These are phyloP conservation scores for Blastobotrys elegans DNA, from an alignment of 1,139 yeast species.

Conservation along the genomic window DNA sequence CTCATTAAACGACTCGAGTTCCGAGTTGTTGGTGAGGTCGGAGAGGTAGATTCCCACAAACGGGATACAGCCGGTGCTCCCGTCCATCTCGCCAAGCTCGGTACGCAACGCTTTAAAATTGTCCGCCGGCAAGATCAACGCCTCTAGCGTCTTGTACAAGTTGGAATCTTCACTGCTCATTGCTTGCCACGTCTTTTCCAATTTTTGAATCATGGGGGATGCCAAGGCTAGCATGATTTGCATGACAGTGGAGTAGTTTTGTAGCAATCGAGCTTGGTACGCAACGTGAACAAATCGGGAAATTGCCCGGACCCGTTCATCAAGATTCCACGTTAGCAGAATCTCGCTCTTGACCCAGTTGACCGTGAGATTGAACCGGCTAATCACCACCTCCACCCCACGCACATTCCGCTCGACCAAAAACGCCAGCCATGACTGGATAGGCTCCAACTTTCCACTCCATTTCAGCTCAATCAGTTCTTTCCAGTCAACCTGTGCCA, in stretches of 20 bases:
- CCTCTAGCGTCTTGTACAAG: slow-evolving; percentile 42
- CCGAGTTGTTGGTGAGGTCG: slow-evolving; percentile 77
- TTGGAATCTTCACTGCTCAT: slow-evolving; percentile 45
- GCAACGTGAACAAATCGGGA: slow-evolving; percentile 85
- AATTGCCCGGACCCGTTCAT: slow-evolving; percentile 60
- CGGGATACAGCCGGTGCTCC: slow-evolving; percentile 71
- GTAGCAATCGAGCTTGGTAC: slow-evolving; percentile 60
- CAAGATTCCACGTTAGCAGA: slow-evolving; percentile 55
- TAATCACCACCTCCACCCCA: slow-evolving; percentile 80
- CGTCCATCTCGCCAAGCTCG: slow-evolving; percentile 56
- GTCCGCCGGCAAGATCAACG: slow-evolving; percentile 52
- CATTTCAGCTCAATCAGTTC: slow-evolving; percentile 76
- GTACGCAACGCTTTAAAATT: slow-evolving; percentile 62
- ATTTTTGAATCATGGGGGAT: slow-evolving; percentile 58
- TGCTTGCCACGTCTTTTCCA: slow-evolving; percentile 70
- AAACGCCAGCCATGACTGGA: slow-evolving; percentile 83
- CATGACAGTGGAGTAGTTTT: slow-evolving; percentile 82
- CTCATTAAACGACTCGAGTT: slow-evolving; percentile 39
- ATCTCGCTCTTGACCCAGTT: slow-evolving; percentile 93
- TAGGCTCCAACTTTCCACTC: slow-evolving; percentile 51
- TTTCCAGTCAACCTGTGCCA: slow-evolving; percentile 87
- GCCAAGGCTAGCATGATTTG: slow-evolving; percentile 80
- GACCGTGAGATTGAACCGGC: slow-evolving; percentile 78
- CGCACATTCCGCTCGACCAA: slow-evolving; percentile 54
- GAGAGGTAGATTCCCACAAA: slow-evolving; percentile 81